Evolutionary conservation across 208 protist genomes (phyloP).

Genomic region (Vickermania ingenoplastis): DNA sequence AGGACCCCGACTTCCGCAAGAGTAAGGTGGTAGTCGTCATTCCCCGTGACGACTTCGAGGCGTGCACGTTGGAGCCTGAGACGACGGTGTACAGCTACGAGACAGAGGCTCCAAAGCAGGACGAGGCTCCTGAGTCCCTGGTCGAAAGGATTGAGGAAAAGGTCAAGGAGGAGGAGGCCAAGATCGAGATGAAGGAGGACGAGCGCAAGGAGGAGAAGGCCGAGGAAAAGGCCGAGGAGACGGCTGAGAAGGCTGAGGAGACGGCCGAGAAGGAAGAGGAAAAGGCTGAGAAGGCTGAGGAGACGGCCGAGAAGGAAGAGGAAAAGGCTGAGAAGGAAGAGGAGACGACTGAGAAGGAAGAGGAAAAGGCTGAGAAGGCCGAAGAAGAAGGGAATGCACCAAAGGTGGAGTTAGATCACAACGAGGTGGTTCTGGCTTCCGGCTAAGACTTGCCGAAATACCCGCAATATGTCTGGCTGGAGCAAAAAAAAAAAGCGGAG

Average conservation of each 20-base stretch:
- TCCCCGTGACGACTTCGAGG: constrained; percentile 55
- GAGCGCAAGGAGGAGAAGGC: too few species aligned
- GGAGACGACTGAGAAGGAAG: background rate
- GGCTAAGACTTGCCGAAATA: too few species aligned
- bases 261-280: constrained; percentile 2
- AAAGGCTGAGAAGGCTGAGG: background rate
- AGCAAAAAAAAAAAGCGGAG: too few species aligned
- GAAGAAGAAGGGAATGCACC: too few species aligned
- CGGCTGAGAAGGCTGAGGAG: too few species aligned
- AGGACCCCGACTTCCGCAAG: constrained; percentile 43
- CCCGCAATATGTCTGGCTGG: too few species aligned
- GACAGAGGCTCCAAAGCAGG: background rate
- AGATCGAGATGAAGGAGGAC: too few species aligned
- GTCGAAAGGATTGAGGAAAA: constrained; percentile 10
- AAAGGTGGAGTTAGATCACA: too few species aligned
- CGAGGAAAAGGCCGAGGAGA: too few species aligned
- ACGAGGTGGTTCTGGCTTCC: too few species aligned
- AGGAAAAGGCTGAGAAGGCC: background rate
- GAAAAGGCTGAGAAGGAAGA: constrained; percentile 7
- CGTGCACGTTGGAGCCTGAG: constrained; percentile 7
- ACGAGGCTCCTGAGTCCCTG: constrained; percentile 7
- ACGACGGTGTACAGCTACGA: constrained; percentile 8
- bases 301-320: background rate
- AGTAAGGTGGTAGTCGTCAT: constrained; percentile 32
- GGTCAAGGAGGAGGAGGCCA: too few species aligned